Base-by-base conservation (phyloP, 345 rosid genomes). In the Theobroma cacao region DNA sequence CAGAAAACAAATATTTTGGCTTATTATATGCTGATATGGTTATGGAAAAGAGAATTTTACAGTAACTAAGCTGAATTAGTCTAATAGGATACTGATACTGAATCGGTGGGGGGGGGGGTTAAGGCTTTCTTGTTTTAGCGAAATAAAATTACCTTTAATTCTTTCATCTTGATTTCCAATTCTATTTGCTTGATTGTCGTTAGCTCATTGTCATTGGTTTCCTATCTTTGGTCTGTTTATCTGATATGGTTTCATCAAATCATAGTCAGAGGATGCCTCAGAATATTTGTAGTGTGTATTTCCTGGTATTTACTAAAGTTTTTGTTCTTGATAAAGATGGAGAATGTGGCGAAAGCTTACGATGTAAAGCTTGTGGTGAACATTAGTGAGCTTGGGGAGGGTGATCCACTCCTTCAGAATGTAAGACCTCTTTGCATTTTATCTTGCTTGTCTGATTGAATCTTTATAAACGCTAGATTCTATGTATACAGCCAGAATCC, bases 361-460 rank as follows among this genome's bases (percentile, higher is more conserved):
- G 78, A 86, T 18, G 86, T 80, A 28, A 82, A 59, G 80, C 90
- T 94, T 85, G 92, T 92, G 83, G 81, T 94, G 79, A 85, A 88
- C 80, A 82, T 86, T 66, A 84, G 92, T 75, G 87, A 89, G 74
- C 77, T 82, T 78, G 97, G 93, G 52, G 91, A 86, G 76, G 85
- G 85, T 83, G 94, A 90, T 80, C 89, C 89, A 17, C 92, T 92
- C 77, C 73, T 73, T 69, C 86, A 83, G 84, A 87, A 91, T 79
- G 96, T 91, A 80, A 89, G 91, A 58, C 78, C 62, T 71, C 33
- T 72, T 4, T 77, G 40, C 60, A 28, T 69, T 69, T 69, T 45
- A 20, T 68, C 7, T 26, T 24, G 20, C 22, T 40, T 17, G 18
- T 62, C 22, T 14, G 33, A 62, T 15, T 3, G 12, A 31, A 33